A percentile compares a stretch with the other conserved stretches of the same genome.
phyloP scores from a whole-genome alignment of 352 stramenopile genomes.

The Phytophthora quininea region DNA sequence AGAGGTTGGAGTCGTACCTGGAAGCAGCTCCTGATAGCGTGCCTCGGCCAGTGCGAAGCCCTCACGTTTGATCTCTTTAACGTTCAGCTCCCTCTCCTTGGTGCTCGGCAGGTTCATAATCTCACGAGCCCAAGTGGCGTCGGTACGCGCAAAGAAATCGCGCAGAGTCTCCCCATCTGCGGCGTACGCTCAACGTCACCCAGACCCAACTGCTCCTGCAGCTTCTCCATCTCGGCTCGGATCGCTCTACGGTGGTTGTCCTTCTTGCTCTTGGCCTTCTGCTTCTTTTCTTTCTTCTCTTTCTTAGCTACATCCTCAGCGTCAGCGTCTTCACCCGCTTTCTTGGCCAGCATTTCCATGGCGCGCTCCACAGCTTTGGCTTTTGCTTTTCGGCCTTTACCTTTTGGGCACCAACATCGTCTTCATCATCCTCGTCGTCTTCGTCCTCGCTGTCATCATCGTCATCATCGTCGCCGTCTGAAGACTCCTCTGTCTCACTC shows the following conservation, averaged over 20 bases:
- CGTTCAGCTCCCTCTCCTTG: conserved; percentile 68
- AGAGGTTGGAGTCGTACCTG: conserved; percentile 42
- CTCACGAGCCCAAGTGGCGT: conserved; percentile 67
- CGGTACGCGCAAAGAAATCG: conserved; percentile 88
- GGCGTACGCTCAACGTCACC: conserved; percentile 74
- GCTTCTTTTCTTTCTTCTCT: conserved; percentile 67
- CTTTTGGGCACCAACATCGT: conserved; percentile 18
- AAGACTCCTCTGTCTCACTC: conserved; percentile 87
- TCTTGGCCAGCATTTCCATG: conserved; percentile 64
- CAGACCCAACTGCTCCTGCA: conserved; percentile 80
- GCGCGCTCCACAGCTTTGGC: conserved; percentile 59
- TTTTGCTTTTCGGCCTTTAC: conserved; percentile 31
- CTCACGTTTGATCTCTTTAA: conserved; percentile 90
- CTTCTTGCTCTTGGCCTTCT: conserved; percentile 67
- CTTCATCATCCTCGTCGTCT: conserved; percentile 35
- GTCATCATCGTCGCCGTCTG: conserved; percentile 79
- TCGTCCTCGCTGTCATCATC: conserved; percentile 67
- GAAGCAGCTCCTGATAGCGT: conserved; percentile 83
- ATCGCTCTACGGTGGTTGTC: conserved; percentile 70
- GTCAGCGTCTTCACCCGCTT: conserved; percentile 35
- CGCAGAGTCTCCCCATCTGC: conserved; percentile 86
- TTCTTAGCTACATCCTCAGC: conserved; percentile 30
- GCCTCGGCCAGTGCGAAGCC: conserved; percentile 75
- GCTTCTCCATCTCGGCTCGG: conserved; percentile 83
- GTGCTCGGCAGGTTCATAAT: conserved; percentile 68